A percentile compares a stretch with the other conserved stretches of the same genome.
Evolutionary conservation across 2,329 filamentous ascomycete genomes (phyloP).

Genomic region (Venturia asperata): DNA sequence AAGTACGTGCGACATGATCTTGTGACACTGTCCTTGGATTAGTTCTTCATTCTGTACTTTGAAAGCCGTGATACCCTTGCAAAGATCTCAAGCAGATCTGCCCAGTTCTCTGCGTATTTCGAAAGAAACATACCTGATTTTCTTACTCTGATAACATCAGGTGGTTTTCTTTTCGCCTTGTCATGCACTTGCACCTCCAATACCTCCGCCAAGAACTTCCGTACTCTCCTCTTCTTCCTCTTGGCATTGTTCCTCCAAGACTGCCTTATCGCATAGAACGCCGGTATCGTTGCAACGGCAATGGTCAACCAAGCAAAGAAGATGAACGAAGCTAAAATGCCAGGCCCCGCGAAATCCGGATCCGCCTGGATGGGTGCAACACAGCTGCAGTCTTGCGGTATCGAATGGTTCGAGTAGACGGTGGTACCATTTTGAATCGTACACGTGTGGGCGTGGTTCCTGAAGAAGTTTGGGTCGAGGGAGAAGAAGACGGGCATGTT

Average conservation of each 20-base stretch:
- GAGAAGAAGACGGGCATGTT: constrained; percentile 12
- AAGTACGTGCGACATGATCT: not conserved
- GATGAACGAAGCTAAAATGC: constrained; percentile 10
- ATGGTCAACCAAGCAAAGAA: constrained; percentile 14
- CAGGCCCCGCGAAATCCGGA: constrained; percentile 18
- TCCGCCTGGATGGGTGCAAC: constrained; percentile 13
- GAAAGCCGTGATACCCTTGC: not conserved
- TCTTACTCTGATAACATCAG: not conserved
- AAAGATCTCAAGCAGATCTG: not conserved
- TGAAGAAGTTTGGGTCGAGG: constrained; percentile 10
- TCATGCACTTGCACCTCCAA: constrained; percentile 5
- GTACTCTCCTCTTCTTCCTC: constrained; percentile 2
- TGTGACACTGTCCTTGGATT: not conserved
- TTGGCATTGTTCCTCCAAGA: constrained; percentile 9
- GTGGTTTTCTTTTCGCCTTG: not conserved
- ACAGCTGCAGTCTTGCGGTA: constrained; percentile 12
- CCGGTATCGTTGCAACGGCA: constrained; percentile 12
- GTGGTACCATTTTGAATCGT: constrained; percentile 15
- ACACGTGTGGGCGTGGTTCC: constrained; percentile 7
- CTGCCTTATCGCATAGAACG: constrained; percentile 4
- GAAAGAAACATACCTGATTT: not conserved
- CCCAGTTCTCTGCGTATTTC: not conserved
- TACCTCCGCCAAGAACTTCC: constrained; percentile 15
- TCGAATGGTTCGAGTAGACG: constrained; percentile 11
- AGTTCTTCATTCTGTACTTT: not conserved